phyloP scores from a whole-genome alignment of 768 basidiomycete genomes.

The Pleurotus tuoliensis region DNA sequence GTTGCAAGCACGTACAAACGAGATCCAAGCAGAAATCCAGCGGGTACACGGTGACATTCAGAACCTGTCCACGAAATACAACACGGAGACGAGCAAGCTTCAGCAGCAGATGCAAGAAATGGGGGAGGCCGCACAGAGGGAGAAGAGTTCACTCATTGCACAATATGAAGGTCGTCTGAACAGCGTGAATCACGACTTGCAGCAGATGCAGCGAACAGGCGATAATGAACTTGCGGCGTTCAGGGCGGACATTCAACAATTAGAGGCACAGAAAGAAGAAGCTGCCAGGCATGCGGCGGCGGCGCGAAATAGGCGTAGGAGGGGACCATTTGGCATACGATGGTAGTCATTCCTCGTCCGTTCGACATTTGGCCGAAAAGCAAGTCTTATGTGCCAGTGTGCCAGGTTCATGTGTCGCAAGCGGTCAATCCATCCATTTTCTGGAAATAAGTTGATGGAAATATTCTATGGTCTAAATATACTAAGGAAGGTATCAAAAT shows the following conservation, averaged over 20 bases:
- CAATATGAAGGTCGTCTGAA: constrained; percentile 15
- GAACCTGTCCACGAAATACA: constrained; percentile 35
- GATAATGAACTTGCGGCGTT: constrained; percentile 14
- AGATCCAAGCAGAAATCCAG: constrained; percentile 39
- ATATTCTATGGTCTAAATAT: not conserved
- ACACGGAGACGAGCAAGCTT: constrained; percentile 29
- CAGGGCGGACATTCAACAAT: constrained; percentile 6
- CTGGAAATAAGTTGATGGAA: too few species aligned
- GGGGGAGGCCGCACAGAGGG: constrained; percentile 14
- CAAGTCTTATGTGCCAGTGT: too few species aligned
- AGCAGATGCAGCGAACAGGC: constrained; percentile 4
- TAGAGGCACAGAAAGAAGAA: too few species aligned
- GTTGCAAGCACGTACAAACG: constrained; percentile 39
- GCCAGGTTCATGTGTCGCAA: too few species aligned
- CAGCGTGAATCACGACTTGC: constrained; percentile 13
- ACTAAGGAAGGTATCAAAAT: constrained; percentile 1
- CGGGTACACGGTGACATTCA: constrained; percentile 36
- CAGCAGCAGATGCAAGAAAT: constrained; percentile 25
- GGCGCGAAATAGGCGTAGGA: too few species aligned
- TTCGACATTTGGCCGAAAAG: too few species aligned
- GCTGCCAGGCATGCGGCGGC: too few species aligned
- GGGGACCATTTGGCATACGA: too few species aligned
- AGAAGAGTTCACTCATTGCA: constrained; percentile 10
- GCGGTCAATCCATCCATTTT: too few species aligned
- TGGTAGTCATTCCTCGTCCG: too few species aligned